These are phyloP conservation scores for Cryptosporidium andersoni DNA, from an alignment of 169 alveolate species.

Conservation along the genomic window DNA sequence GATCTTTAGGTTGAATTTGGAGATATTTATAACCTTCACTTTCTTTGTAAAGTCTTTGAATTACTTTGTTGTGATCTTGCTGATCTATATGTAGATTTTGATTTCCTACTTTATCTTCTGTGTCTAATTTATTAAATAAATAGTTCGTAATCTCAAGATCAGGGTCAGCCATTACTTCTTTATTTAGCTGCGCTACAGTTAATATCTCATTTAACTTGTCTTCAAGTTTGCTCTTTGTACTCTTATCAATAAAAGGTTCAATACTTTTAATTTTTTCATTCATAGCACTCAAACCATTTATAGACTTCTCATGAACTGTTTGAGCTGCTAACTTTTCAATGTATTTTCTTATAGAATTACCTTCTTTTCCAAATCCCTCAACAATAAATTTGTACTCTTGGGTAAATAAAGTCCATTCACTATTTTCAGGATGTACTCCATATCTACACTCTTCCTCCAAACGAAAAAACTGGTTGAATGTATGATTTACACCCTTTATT, in stretches of 20 bases:
- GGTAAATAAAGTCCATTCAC: slow-evolving; percentile 7
- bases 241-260: not conserved
- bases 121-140: too few species aligned
- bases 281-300: slow-evolving; percentile 25
- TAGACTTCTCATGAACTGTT: slow-evolving; percentile 20
- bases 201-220: too few species aligned
- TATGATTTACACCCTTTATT: slow-evolving; percentile 11
- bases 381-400: slow-evolving; percentile 3
- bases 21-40: too few species aligned
- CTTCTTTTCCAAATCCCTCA: not conserved
- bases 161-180: too few species aligned
- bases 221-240: not conserved
- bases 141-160: too few species aligned
- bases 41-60: too few species aligned
- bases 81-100: too few species aligned
- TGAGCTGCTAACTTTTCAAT: not conserved
- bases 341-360: not conserved
- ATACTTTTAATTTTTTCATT: not conserved
- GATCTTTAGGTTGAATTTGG: too few species aligned
- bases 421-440: not conserved
- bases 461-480: slow-evolving; percentile 5
- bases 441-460: slow-evolving; percentile 8
- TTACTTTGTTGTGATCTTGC: too few species aligned
- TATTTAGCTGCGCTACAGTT: too few species aligned
- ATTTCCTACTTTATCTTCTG: too few species aligned